Base-by-base conservation (phyloP, 2,329 filamentous ascomycete species). In the Phyllosticta paracitricarpa region DNA sequence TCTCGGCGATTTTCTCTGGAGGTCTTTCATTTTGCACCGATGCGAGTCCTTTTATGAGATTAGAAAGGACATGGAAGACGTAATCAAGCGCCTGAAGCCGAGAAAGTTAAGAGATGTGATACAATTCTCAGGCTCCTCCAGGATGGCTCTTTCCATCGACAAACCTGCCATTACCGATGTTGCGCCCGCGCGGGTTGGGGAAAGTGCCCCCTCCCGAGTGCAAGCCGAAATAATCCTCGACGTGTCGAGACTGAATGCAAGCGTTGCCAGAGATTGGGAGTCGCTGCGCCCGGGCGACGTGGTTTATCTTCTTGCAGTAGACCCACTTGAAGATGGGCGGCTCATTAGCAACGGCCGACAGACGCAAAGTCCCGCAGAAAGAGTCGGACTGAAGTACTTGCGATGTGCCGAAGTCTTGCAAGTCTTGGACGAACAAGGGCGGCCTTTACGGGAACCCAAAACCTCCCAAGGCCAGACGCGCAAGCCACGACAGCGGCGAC, bases 1-100 rank as follows among this genome's bases (percentile, higher is more conserved):
- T 2, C 85, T 96, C 57, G 91, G 91, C 2, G 94, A 99, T 73
- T 99, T 99, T 68, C 77, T 99, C n/a, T 99, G 92, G 91, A 84
- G 95, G 64, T 91, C 93, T 0, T 87, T 97, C 68, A 82, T 95
- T 14, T 79, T 99, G 8, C 94, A 96, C 71, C 86, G 93, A 51
- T 89, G 87, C 62, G 94, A 99, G 73, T 84, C 93, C 0, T 97
- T 97, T 72, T 97, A 95, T 72, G 89, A 91, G 63, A 93, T 99
- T 63, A 85, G 91, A 54, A 93, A 91, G 69, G 91, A 99, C 71
- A 85, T 99, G 62, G 91, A 96, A 71, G 84, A 89, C 56, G 85
- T 88, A 6, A 72, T 97, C 57, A 89, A 89, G 69, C 86, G 91
- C 54, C 77, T 99, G 63, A 85, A 88, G 65, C 92, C 93, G 24